phyloP scores from a whole-genome alignment of 495 filamentous ascomycete genomes.

The Trichoderma erinaceum region DNA sequence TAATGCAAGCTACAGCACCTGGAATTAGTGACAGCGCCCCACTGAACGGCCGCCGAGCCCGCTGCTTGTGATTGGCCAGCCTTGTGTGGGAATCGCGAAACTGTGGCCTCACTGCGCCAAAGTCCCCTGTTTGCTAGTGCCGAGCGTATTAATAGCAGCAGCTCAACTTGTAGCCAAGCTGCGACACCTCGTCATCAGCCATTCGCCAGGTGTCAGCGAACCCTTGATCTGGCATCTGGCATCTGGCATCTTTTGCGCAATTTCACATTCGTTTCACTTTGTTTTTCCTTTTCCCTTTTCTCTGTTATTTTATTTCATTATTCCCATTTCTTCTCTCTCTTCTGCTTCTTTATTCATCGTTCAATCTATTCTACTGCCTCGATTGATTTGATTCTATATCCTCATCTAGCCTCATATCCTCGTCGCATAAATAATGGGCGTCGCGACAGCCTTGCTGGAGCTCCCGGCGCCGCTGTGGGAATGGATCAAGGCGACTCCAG shows the following conservation, averaged over 20 bases:
- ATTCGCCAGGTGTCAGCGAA: constrained; percentile 9
- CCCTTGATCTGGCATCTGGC: not conserved
- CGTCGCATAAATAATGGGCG: not conserved
- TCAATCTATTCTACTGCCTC: not conserved
- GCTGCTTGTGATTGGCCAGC: not conserved
- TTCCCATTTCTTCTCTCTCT: not conserved
- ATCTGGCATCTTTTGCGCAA: not conserved
- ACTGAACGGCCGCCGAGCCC: constrained; percentile 1
- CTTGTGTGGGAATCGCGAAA: constrained; percentile 2
- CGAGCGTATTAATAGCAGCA: too few relatives aligned
- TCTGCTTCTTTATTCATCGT: not conserved
- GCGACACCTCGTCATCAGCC: not conserved
- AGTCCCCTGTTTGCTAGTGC: too few relatives aligned
- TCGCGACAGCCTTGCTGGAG: not conserved
- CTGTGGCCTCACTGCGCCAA: not conserved
- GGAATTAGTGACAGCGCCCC: not conserved
- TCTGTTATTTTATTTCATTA: not conserved
- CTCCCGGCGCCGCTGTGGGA: constrained; percentile 26
- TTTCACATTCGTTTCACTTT: constrained; percentile 5
- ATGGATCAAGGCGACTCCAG: constrained; percentile 26
- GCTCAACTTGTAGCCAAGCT: not conserved
- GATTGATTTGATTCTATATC: not conserved
- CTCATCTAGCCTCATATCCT: not conserved
- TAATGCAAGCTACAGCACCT: not conserved
- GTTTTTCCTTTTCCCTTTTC: not conserved